Base-by-base conservation (phyloP, 352 stramenopile genomes). In the Globisporangium cederbergense region DNA sequence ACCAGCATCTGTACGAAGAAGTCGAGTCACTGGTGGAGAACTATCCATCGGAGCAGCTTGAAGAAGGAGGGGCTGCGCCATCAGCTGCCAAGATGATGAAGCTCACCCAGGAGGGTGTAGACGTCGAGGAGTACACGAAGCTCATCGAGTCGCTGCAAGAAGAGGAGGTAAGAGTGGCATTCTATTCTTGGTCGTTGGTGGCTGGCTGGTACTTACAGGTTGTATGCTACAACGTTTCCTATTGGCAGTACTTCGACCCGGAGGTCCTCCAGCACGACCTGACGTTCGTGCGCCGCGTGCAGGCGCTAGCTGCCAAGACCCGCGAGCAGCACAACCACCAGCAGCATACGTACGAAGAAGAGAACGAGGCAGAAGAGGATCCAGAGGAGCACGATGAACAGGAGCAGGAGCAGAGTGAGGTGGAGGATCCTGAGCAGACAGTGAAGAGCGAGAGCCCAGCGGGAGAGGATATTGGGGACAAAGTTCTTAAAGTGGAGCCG, bases 1-100 rank as follows among this genome's bases (percentile, higher is more conserved):
- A 89, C 61, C 78, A 91, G 70, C 83, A 88, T 49, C 53, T 91
- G 38, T 90, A 75, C 56, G 83, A 90, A 52, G 77, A 91, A 46
- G 76, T 91, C 51, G 78, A 84, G 72, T 76, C 74, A 13, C 61
- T 91, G 10, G 40, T 88, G 49, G 74, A 84, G 34, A 84, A 83
- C 62, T 66, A 79, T 25, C 69, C 72, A 25, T n/a, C 60, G 0
- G 67, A 74, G 28, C 22, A 51, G 3, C 11, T 36, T 7, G 14
- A n/a, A 20, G 14, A n/a, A 20, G 22, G 49, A 40, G 6, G 36
- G 55, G 20, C 18, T 36, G 22, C 22, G 13, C 4, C 42, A 7
- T 54, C 66, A 25, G 46, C 64, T 28, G 49, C 16, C 50, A 11
- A 47, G 22, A 18, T 25, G 4, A 30, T 57, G 6, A n/a, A 61